Base-by-base conservation (phyloP, 2,329 filamentous ascomycete species). In the Trichophyton schoenleinii region DNA sequence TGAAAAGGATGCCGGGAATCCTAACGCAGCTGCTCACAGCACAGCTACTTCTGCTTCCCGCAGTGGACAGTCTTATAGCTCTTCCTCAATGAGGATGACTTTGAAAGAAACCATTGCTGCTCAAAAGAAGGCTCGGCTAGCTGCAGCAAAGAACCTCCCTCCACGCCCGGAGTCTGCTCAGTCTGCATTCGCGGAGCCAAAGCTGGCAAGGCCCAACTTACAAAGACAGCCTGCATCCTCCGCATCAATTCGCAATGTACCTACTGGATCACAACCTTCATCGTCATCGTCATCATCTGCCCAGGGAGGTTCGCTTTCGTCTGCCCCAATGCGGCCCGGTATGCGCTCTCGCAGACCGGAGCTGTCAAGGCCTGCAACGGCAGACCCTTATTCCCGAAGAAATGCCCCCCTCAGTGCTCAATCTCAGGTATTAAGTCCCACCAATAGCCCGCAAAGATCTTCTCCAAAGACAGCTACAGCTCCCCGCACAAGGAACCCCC, bases 91-190 rank as follows among this genome's bases (percentile, higher is more conserved):
- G 13, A 72, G 80, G 42, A 75, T 74, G 9, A 88, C 88, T 9
- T 74, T 96, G 28, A 87, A 89, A 65, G 91, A 96, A 68, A 80
- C 89, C 2, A 91, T 96, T 80, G 77, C 90, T 68, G 91, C 90
- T 4, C 87, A 92, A 70, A 91, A 90, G 75, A 89, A 78, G 62
- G 81, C 79, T 57, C 69, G 76, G 60, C 46, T 69, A 15, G 74
- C 74, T 49, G 74, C 74, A 46, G 67, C 71, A 11, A 75, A 75
- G 65, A 71, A 72, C 62, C 70, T 79, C 55, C 77, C 79, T 22
- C 78, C 81, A 57, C 77, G 81, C 18, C 81, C 82, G n/a, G 81
- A 75, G 67, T 83, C 82, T 63, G 81, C 81, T 57, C 81, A 81
- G 68, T 79, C 81, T 34, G 74, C 74, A 49, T 78, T 82, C 64